Evolutionary conservation across 2,329 filamentous ascomycete species (phyloP).

Genomic region (Cladophialophora psammophila): DNA sequence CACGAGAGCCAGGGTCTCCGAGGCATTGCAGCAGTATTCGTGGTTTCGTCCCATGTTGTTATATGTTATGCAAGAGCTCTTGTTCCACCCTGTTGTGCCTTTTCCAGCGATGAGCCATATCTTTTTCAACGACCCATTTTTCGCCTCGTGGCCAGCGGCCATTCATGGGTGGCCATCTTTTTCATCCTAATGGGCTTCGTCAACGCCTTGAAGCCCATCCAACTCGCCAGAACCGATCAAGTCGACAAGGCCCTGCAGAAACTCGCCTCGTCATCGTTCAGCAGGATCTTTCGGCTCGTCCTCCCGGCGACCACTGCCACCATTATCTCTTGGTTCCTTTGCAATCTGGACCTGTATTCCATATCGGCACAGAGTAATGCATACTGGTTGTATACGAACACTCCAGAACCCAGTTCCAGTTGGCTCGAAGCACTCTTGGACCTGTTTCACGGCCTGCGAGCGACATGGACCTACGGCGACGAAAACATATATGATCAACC

Average conservation of each 20-base stretch:
- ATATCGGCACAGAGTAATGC: conserved; percentile 65
- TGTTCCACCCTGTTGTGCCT: conserved; percentile 56
- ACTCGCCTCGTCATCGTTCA: conserved; percentile 65
- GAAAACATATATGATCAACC: conserved; percentile 64
- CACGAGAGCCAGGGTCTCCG: conserved; percentile 58
- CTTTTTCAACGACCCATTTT: conserved; percentile 66
- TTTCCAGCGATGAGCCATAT: conserved; percentile 47
- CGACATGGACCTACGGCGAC: conserved; percentile 60
- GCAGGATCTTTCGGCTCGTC: conserved; percentile 65
- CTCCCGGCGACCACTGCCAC: conserved; percentile 65
- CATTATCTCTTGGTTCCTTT: conserved; percentile 62
- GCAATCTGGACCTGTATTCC: conserved; percentile 65
- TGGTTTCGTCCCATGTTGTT: conserved; percentile 63
- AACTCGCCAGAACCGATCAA: conserved; percentile 62
- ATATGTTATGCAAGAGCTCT: conserved; percentile 61
- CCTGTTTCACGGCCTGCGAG: conserved; percentile 56
- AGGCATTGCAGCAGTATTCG: conserved; percentile 62
- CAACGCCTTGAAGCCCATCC: conserved; percentile 67
- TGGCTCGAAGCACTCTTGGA: conserved; percentile 54
- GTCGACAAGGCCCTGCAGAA: conserved; percentile 61
- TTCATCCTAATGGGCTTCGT: conserved; percentile 71
- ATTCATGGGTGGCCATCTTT: conserved; percentile 72
- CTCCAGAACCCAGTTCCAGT: conserved; percentile 52
- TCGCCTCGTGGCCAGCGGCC: conserved; percentile 66
- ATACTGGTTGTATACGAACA: conserved; percentile 64